A percentile compares a stretch with the other conserved stretches of the same genome.
Conservation (phyloP, 2,329 filamentous ascomycete species). For the Colletotrichum sansevieriae region DNA sequence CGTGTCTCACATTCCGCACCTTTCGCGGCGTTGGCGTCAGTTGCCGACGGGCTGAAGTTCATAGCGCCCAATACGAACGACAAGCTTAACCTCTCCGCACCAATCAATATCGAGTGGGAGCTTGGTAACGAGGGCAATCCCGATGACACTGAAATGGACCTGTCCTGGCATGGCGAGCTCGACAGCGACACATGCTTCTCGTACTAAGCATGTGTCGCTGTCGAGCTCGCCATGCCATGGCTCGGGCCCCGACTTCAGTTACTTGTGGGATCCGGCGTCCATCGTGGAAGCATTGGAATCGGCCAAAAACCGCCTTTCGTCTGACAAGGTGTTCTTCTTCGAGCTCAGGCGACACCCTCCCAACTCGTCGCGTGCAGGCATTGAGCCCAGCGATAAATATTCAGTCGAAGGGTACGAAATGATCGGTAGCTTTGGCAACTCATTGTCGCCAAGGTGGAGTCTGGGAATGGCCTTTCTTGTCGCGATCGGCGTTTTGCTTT, state of each 20-base stretch:
- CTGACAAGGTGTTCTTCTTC: slow-evolving; percentile 5
- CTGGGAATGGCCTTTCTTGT: neutral
- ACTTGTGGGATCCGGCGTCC: neutral
- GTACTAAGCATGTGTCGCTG: too few species aligned
- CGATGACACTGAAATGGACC: neutral
- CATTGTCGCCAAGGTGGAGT: neutral
- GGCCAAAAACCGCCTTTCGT: neutral
- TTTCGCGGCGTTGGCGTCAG: too few species aligned
- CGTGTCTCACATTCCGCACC: neutral
- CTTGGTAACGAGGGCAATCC: neutral
- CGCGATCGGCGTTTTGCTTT: neutral
- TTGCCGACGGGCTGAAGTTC: slow-evolving; percentile 1
- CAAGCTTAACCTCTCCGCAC: slow-evolving; percentile 10
- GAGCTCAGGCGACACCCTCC: neutral
- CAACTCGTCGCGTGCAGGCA: neutral
- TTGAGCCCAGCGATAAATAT: neutral
- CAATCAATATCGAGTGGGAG: neutral
- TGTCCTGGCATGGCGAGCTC: neutral
- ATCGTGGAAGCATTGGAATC: neutral
- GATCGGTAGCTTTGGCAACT: neutral
- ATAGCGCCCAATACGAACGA: neutral
- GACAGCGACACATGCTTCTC: neutral
- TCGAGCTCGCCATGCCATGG: too few species aligned
- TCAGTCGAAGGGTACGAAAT: too few species aligned
- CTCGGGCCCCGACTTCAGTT: neutral